A percentile compares a stretch with the other conserved stretches of the same genome.
These are phyloP conservation scores for Aspergillus biplanus DNA, from an alignment of 495 filamentous ascomycete species.

Conservation along the genomic window DNA sequence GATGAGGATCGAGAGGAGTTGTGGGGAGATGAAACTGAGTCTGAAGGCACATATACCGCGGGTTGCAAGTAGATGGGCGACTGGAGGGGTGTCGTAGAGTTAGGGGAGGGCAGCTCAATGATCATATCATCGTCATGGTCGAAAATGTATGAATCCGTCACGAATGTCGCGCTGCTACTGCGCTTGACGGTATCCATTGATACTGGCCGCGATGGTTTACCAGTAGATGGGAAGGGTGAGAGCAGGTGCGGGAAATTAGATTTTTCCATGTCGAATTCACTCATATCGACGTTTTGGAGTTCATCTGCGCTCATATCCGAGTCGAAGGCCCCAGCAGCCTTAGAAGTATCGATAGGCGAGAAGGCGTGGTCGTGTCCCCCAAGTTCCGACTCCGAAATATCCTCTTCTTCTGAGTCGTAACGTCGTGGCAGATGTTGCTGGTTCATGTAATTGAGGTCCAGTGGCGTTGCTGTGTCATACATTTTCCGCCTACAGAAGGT, in stretches of 20 bases:
- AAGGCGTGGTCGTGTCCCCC: constrained; percentile 40
- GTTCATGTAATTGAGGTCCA: constrained; percentile 43
- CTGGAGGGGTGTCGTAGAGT: constrained; percentile 36
- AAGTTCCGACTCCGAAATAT: constrained; percentile 45
- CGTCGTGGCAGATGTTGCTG: constrained; percentile 40
- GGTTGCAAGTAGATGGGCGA: constrained; percentile 42
- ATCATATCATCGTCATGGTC: constrained; percentile 43
- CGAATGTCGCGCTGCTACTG: constrained; percentile 40
- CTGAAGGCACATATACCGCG: constrained; percentile 37
- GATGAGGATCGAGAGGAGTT: constrained; percentile 34
- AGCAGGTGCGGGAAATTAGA: constrained; percentile 25
- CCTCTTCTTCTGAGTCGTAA: constrained; percentile 52
- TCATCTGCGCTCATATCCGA: constrained; percentile 41
- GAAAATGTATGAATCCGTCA: constrained; percentile 40
- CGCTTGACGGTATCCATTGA: constrained; percentile 49
- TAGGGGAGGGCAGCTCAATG: constrained; percentile 43
- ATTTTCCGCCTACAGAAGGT: constrained; percentile 25
- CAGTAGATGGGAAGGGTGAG: constrained; percentile 24
- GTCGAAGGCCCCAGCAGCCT: constrained; percentile 30
- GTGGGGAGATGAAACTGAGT: constrained; percentile 24
- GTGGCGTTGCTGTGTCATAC: constrained; percentile 35
- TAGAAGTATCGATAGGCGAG: constrained; percentile 36
- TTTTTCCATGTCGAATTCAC: constrained; percentile 33
- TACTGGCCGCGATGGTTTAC: constrained; percentile 38
- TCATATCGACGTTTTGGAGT: constrained; percentile 27